Evolutionary conservation across 202 grass and related monocot genomes (phyloP).

Genomic region (Setaria viridis): DNA sequence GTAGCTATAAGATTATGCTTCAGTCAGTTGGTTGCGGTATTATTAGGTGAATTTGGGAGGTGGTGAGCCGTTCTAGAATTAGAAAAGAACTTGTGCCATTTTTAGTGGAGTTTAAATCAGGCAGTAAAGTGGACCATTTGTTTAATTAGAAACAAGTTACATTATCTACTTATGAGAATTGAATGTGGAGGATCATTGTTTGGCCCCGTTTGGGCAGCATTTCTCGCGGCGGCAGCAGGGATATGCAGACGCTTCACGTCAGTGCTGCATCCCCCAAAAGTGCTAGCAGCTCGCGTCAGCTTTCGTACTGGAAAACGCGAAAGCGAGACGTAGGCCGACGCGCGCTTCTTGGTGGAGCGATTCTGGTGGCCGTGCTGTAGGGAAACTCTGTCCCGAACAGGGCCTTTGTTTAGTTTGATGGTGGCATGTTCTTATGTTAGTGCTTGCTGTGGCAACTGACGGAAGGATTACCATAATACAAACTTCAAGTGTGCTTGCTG

Average conservation of each 20-base stretch:
- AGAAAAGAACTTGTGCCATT: constrained; percentile 19
- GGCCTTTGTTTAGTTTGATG: constrained; percentile 10
- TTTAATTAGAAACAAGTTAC: constrained; percentile 1
- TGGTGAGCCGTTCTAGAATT: constrained; percentile 15
- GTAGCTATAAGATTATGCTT: constrained; percentile 17
- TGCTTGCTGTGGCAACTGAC: neutral
- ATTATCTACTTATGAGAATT: neutral
- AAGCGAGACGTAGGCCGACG: too few relatives aligned
- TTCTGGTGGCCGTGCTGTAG: too few relatives aligned
- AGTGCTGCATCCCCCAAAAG: too few relatives aligned
- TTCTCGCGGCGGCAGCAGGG: too few relatives aligned
- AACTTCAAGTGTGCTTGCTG: neutral
- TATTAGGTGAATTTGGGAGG: constrained; percentile 15
- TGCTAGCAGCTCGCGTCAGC: too few relatives aligned
- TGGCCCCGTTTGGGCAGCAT: too few relatives aligned
- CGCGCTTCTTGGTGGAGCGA: too few relatives aligned
- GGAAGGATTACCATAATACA: neutral
- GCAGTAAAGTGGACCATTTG: neutral
- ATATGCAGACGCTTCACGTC: too few relatives aligned
- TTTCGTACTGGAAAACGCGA: too few relatives aligned
- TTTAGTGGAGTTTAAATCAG: constrained; percentile 4
- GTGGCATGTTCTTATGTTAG: neutral
- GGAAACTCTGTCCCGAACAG: too few relatives aligned
- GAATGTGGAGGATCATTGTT: neutral
- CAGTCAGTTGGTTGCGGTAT: neutral